Conservation (phyloP, 768 basidiomycete genomes). For the Suillus fuscotomentosus region DNA sequence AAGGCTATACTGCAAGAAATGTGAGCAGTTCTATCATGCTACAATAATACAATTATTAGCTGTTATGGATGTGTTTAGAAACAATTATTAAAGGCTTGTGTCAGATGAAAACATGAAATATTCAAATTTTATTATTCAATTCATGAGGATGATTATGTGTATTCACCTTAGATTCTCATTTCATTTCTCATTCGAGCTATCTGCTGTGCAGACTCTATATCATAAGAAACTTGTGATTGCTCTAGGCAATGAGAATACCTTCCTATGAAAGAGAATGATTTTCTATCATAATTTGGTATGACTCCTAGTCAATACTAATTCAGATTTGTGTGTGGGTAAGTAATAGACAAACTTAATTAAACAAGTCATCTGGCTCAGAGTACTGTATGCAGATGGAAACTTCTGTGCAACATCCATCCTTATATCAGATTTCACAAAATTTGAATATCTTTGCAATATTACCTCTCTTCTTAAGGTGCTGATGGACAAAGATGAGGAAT, state of each 20-base stretch:
- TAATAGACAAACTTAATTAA: not conserved
- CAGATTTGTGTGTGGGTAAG: not conserved
- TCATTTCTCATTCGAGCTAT: not conserved
- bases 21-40: not conserved
- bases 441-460: too few species aligned
- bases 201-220: not conserved
- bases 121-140: not conserved
- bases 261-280: not conserved
- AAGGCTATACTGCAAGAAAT: not conserved
- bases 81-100: not conserved
- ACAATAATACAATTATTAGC: too few species aligned
- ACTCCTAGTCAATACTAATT: not conserved
- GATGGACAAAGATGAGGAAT: too few species aligned
- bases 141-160: not conserved
- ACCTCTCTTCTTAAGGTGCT: too few species aligned
- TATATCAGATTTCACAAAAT: not conserved
- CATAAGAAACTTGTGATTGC: not conserved
- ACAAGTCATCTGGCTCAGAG: not conserved
- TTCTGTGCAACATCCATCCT: not conserved
- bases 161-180: not conserved
- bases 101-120: not conserved
- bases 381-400: not conserved
- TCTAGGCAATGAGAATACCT: fast-evolving
- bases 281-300: not conserved
- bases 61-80: too few species aligned